Conservation (phyloP, 306 rosid genomes). For the Corylus heterophylla region DNA sequence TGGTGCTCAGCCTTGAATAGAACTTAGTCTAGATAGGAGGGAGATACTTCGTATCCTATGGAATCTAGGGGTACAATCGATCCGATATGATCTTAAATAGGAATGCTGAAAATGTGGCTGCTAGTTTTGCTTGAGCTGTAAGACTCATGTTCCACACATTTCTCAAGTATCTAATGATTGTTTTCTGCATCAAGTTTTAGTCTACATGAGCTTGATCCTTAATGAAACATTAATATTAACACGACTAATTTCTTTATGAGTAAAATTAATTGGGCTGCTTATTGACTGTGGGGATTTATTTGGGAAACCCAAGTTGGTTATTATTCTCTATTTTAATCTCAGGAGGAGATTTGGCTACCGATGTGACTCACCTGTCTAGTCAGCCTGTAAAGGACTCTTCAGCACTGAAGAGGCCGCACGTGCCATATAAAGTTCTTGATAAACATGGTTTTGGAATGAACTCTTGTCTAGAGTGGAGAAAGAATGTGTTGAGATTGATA, state of each 20-base stretch:
- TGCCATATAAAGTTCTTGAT: constrained; percentile 70
- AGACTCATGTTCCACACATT: not conserved
- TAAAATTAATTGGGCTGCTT: not conserved
- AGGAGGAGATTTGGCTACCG: constrained; percentile 88
- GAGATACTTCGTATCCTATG: not conserved
- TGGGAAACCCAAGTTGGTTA: not conserved
- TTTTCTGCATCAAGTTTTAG: not conserved
- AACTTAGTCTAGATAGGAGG: not conserved
- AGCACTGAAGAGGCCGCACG: constrained; percentile 90
- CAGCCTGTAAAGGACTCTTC: constrained; percentile 87
- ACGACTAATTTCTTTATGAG: not conserved
- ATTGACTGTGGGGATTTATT: constrained; percentile 5
- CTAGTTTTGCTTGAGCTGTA: not conserved
- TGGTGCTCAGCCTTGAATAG: not conserved
- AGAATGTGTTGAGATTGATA: constrained; percentile 89
- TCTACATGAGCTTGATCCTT: not conserved
- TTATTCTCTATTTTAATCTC: constrained; percentile 23
- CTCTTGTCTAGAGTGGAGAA: constrained; percentile 70
- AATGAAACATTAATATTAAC: not conserved
- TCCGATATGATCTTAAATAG: not conserved
- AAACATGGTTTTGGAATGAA: constrained; percentile 74
- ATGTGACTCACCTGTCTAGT: constrained; percentile 59
- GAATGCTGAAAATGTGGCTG: not conserved
- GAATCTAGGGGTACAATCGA: not conserved
- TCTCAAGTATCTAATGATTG: not conserved